phyloP scores from a whole-genome alignment of 1,284 basidiomycete genomes.

The Ustilago shanxiensis region DNA sequence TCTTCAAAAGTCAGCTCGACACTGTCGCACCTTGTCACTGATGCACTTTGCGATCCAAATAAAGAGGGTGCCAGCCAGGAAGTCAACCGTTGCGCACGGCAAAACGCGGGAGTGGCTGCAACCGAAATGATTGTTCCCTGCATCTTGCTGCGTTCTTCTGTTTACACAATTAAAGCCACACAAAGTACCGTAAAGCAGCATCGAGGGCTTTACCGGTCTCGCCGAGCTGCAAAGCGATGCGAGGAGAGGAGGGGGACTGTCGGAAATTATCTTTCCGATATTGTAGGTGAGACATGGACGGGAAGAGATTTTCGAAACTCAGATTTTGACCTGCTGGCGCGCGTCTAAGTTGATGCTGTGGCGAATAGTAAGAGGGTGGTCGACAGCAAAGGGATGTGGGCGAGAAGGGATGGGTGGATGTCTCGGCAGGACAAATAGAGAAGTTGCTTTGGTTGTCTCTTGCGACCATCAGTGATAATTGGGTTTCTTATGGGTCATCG shows the following conservation, averaged over 20 bases:
- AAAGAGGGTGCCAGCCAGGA: too few species aligned
- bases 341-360: too few species aligned
- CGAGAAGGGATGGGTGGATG: background rate
- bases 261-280: background rate
- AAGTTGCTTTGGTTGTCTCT: background rate
- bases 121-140: background rate
- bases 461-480: too few species aligned
- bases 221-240: background rate
- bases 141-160: background rate
- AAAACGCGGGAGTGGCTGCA: background rate
- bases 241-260: background rate
- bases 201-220: background rate
- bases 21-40: too few species aligned
- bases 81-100: too few species aligned
- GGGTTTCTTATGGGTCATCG: background rate
- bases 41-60: too few species aligned
- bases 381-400: background rate
- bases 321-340: background rate
- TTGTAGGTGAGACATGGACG: background rate
- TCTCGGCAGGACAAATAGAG: constrained; percentile 1
- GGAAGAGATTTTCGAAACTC: background rate
- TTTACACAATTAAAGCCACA: background rate
- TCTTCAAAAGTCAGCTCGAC: too few species aligned
- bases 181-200: background rate
- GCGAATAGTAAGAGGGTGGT: background rate